Conservation (phyloP, 495 filamentous ascomycete genomes). For the Penicillium coprophilum region DNA sequence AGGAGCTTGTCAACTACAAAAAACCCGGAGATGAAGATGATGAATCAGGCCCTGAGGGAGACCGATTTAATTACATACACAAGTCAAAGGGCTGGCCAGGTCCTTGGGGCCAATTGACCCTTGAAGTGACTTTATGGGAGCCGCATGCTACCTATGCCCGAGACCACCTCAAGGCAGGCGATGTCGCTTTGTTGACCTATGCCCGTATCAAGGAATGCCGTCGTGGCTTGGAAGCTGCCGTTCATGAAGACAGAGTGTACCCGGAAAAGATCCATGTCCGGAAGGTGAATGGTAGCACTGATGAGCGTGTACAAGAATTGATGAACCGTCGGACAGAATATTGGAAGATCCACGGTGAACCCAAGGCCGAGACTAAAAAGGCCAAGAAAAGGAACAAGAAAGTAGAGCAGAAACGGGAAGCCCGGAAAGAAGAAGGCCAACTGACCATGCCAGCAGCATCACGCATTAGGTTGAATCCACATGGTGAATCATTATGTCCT, state of each 20-base stretch:
- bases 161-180: conserved; percentile 53
- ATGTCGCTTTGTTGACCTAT: conserved; percentile 68
- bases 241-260: conserved; percentile 61
- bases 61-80: conserved; percentile 46
- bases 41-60: conserved; percentile 45
- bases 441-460: conserved; percentile 22
- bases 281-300: conserved; percentile 40
- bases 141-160: conserved; percentile 61
- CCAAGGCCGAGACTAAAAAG: conserved; percentile 36
- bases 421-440: conserved; percentile 39
- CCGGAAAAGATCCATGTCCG: conserved; percentile 55
- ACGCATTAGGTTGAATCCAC: conserved; percentile 40
- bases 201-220: conserved; percentile 62
- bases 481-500: conserved; percentile 31
- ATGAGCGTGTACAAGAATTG: conserved; percentile 58
- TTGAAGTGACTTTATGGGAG: conserved; percentile 72
- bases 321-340: conserved; percentile 63
- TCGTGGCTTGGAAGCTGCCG: conserved; percentile 63
- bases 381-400: conserved; percentile 33
- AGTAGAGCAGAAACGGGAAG: conserved; percentile 32
- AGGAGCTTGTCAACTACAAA: conserved; percentile 54
- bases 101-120: conserved; percentile 69
- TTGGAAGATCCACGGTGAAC: conserved; percentile 43
- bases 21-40: conserved; percentile 40
- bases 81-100: conserved; percentile 63